These are phyloP conservation scores for Sisymbrium irio DNA, from an alignment of 345 rosid species.

Conservation along the genomic window DNA sequence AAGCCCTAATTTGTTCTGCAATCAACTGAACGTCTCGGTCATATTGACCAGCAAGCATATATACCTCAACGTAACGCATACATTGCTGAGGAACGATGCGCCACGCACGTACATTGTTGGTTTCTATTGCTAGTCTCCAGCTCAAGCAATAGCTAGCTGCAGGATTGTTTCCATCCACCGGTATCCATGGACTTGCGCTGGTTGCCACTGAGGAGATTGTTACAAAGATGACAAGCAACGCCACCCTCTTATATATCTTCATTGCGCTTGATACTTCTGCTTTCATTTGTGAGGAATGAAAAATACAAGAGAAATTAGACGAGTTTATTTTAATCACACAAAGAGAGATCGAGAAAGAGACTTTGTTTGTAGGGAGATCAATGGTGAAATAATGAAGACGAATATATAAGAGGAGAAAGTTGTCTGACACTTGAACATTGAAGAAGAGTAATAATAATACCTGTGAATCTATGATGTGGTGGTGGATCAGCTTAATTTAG, in stretches of 20 bases:
- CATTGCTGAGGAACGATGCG: conserved; percentile 70
- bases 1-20: conserved; percentile 48
- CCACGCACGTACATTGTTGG: conserved; percentile 73
- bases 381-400: conserved; percentile 7
- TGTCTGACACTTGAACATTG: not conserved
- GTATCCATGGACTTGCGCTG: not conserved
- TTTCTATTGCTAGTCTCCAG: conserved; percentile 82
- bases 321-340: not conserved
- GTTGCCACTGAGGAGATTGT: conserved; percentile 36
- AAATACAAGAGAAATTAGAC: not conserved
- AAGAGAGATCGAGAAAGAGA: not conserved
- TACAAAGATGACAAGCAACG: conserved; percentile 33
- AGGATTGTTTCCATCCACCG: conserved; percentile 22
- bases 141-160: conserved; percentile 61
- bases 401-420: not conserved
- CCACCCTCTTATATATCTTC: conserved; percentile 34
- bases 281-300: conserved; percentile 8
- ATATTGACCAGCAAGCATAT: conserved; percentile 80
- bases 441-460: conserved; percentile 17
- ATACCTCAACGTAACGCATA: conserved; percentile 50
- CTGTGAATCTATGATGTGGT: conserved; percentile 13
- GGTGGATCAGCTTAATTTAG: conserved; percentile 10
- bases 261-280: conserved; percentile 27
- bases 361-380: not conserved
- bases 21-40: conserved; percentile 54